Evolutionary conservation across 2,329 filamentous ascomycete genomes (phyloP).

Genomic region (Monilinia vaccinii-corymbosi): DNA sequence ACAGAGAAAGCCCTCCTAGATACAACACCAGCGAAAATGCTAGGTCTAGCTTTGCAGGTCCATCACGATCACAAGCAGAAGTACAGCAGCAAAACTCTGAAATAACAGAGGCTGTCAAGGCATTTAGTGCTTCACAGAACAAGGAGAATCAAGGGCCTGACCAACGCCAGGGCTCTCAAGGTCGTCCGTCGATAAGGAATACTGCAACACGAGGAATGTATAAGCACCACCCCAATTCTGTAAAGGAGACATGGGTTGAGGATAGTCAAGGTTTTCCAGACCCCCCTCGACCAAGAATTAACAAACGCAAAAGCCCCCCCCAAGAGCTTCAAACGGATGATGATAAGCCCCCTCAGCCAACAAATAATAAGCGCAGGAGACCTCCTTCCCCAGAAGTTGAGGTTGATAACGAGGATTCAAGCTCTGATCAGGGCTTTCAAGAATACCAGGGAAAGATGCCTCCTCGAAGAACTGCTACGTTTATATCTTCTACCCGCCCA

Average conservation of each 20-base stretch:
- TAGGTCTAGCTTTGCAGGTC: background rate
- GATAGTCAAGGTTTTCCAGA: conserved; percentile 1
- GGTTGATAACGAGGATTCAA: background rate
- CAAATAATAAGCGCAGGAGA: background rate
- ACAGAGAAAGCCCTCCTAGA: background rate
- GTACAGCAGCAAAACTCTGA: background rate
- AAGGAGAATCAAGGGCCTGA: conserved; percentile 24
- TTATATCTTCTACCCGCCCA: background rate
- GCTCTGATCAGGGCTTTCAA: conserved; percentile 22
- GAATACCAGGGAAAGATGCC: conserved; percentile 15
- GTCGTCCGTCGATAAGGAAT: background rate
- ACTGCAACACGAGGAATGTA: background rate
- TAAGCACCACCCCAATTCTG: background rate
- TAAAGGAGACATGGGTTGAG: background rate
- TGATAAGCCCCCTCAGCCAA: background rate
- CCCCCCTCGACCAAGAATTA: background rate
- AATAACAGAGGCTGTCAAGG: conserved; percentile 5
- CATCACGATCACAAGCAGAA: background rate
- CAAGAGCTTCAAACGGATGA: background rate
- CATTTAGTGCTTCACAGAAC: conserved; percentile 20
- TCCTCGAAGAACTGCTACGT: conserved; percentile 9
- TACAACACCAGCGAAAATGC: background rate
- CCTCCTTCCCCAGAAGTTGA: background rate
- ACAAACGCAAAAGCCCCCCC: conserved; percentile 7
- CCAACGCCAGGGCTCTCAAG: background rate